phyloP scores from a whole-genome alignment of 192 early-diverging fungal genomes.

The Backusella morwellensis region DNA sequence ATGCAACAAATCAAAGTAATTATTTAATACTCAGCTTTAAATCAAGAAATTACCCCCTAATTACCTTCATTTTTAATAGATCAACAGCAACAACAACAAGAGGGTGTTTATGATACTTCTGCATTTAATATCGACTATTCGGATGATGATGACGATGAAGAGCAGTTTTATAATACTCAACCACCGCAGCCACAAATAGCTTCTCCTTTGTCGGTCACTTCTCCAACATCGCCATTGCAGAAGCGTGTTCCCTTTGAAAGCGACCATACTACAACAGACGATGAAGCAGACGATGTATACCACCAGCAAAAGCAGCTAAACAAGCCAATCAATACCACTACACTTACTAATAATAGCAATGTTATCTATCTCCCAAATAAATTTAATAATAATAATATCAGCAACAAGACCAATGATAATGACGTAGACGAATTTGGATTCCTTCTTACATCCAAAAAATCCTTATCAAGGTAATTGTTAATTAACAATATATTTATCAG shows the following conservation, averaged over 20 bases:
- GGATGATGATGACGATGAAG: constrained; percentile 28
- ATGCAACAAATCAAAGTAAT: background rate
- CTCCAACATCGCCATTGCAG: background rate
- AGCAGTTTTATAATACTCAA: background rate
- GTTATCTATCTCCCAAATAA: background rate
- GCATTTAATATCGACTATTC: constrained; percentile 36
- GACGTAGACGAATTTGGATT: constrained; percentile 30
- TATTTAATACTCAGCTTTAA: background rate
- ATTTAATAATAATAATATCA: background rate
- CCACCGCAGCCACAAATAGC: background rate
- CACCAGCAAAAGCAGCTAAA: background rate
- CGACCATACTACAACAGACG: constrained; percentile 1
- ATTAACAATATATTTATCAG: too few species aligned
- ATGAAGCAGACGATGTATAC: constrained; percentile 13
- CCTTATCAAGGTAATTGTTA: constrained; percentile 5
- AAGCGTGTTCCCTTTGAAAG: background rate
- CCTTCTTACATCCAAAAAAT: background rate
- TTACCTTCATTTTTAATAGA: background rate
- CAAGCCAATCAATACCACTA: background rate
- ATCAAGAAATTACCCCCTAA: background rate
- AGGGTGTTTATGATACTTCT: constrained; percentile 29
- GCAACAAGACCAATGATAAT: background rate
- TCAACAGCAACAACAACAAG: background rate
- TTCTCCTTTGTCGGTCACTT: background rate
- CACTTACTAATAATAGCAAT: background rate